phyloP scores from a whole-genome alignment of 306 rosid genomes.

The Myrica gale region DNA sequence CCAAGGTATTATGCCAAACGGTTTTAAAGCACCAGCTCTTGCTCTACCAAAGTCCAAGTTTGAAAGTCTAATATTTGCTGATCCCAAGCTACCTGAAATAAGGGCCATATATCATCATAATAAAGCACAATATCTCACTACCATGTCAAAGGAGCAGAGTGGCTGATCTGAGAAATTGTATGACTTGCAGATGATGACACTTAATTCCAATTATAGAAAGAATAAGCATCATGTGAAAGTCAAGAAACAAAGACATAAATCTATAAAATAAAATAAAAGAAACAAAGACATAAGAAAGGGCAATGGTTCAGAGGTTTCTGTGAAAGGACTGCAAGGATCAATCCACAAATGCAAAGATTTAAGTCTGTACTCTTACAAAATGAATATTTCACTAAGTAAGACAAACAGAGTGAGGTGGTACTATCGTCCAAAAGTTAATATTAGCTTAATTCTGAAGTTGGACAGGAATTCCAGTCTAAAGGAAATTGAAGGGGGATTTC shows the following conservation, averaged over 20 bases:
- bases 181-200: neutral
- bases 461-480: no score
- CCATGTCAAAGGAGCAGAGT: neutral
- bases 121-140: constrained; percentile 1
- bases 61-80: constrained; percentile 42
- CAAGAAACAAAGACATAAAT: neutral
- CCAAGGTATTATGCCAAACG: constrained; percentile 51
- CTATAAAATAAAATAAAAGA: no score
- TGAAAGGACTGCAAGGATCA: no score
- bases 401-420: no score
- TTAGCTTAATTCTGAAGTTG: no score
- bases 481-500: no score
- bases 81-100: constrained; percentile 64
- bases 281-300: neutral
- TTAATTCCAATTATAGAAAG: neutral
- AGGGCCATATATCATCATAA: constrained; percentile 9
- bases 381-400: no score
- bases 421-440: no score
- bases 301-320: no score
- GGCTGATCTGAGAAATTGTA: neutral
- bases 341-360: no score
- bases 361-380: no score
- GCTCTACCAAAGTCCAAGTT: constrained; percentile 41
- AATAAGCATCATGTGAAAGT: no score
- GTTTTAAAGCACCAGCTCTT: constrained; percentile 38